Evolutionary conservation across 495 filamentous ascomycete genomes (phyloP), one percentile per base, ranked within the genome.

Genomic region (Aspergillus ellipticus): DNA sequence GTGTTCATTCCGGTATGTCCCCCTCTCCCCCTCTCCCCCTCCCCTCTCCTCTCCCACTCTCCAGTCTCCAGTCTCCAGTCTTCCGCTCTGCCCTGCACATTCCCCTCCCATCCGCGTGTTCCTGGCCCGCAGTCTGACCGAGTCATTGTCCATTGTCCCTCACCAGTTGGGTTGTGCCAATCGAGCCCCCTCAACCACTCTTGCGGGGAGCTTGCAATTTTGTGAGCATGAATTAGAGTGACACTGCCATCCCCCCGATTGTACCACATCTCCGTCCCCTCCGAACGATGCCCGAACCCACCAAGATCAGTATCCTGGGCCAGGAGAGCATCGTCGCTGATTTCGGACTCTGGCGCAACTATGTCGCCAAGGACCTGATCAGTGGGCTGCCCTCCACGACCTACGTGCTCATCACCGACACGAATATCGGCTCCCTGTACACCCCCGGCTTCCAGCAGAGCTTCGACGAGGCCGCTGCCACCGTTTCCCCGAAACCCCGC

Each of bases 351-450:
- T 97, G 91, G 88, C 84, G 85, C 58, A 79, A 79, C 59, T 93
- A 86, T 68, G 85, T 97, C 61, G 84, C 85, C 47, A 73, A 87
- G 63, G 95, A 97, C 72, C 80, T 98, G 41, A 78, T 97, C 61
- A 76, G 79, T 26, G 87, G 85, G 65, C 72, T 94, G 56, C 73
- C 80, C 41, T 93, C 92, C 20, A 93, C 90, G 22, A 97, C 91
- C 56, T 98, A 97, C 70, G 89, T 97, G 43, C 85, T 98, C 42
- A 87, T 98, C 63, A 97, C 94, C 64, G 94, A 98, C 72, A 93
- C 90, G 17, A 97, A 97, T 69, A 85, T 98, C 58, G 82, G 82
- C 49, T 79, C 85, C 15, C 81, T 87, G 60, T 96, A 98, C 74
- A 85, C 89, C 7, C 82, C 90, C 15, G 62, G 68, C 47, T 97